A percentile compares a stretch with the other conserved stretches of the same genome.
phyloP scores from a whole-genome alignment of 495 filamentous ascomycete species.

The Zalerion maritima region DNA sequence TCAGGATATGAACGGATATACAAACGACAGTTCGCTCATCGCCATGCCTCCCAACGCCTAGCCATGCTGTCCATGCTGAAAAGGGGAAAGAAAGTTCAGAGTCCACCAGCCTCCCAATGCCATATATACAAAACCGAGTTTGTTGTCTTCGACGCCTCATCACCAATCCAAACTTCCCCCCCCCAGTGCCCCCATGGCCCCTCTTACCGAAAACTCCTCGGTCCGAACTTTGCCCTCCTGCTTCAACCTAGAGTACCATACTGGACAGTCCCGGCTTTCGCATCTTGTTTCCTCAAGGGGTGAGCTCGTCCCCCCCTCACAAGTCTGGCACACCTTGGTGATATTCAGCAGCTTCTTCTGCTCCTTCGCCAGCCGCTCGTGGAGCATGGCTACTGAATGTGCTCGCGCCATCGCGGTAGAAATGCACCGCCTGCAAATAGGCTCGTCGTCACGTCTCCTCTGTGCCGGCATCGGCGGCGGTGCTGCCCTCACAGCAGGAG shows the following conservation, averaged over 20 bases:
- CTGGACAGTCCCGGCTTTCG: constrained; percentile 82
- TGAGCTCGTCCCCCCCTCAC: constrained; percentile 54
- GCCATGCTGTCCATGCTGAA: no score
- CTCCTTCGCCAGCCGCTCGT: constrained; percentile 40
- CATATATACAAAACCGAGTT: no score
- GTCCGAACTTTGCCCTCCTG: constrained; percentile 46
- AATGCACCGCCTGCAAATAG: constrained; percentile 53
- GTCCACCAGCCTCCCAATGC: no score
- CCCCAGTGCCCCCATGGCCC: no score
- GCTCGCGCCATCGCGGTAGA: constrained; percentile 32
- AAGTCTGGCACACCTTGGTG: constrained; percentile 68
- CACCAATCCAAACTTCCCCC: background rate
- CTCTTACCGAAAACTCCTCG: no score
- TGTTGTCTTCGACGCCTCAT: no score
- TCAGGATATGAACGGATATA: no score
- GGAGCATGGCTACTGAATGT: constrained; percentile 50
- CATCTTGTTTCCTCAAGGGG: constrained; percentile 66
- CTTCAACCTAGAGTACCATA: constrained; percentile 76
- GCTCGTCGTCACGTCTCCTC: constrained; percentile 14
- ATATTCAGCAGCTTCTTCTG: constrained; percentile 53
- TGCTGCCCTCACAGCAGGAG: constrained; percentile 1
- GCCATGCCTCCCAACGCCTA: no score
- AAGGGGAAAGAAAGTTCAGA: no score
- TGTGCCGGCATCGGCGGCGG: no score
- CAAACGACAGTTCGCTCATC: no score